These are phyloP conservation scores for Pseudoneurospora amorphoporcata DNA, from an alignment of 495 filamentous ascomycete genomes.

Conservation along the genomic window DNA sequence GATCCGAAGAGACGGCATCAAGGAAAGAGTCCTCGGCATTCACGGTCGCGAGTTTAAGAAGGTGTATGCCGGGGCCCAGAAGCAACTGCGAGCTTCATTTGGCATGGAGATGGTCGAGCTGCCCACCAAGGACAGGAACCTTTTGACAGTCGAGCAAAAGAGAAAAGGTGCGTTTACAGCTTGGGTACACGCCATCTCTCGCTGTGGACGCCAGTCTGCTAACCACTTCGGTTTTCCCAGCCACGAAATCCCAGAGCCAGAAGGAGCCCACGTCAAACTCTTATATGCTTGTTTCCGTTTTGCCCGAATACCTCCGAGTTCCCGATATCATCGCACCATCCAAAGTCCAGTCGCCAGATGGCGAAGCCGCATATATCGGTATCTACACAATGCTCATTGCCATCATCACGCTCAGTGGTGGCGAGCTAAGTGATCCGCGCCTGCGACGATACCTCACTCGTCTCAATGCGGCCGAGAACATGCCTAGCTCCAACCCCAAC, in stretches of 20 bases:
- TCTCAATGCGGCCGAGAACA: slow-evolving; percentile 64
- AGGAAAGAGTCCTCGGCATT: slow-evolving; percentile 52
- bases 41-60: slow-evolving; percentile 53
- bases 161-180: slow-evolving; percentile 28
- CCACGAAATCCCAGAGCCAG: slow-evolving; percentile 33
- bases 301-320: slow-evolving; percentile 55
- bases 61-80: slow-evolving; percentile 60
- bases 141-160: slow-evolving; percentile 66
- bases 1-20: slow-evolving; percentile 70
- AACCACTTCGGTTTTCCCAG: slow-evolving; percentile 15
- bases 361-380: slow-evolving; percentile 69
- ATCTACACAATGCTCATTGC: slow-evolving; percentile 72
- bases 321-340: slow-evolving; percentile 60
- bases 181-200: not conserved
- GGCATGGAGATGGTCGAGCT: slow-evolving; percentile 84
- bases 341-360: slow-evolving; percentile 46
- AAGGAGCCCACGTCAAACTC: slow-evolving; percentile 46
- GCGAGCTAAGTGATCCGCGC: slow-evolving; percentile 62
- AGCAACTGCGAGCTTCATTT: slow-evolving; percentile 52
- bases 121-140: slow-evolving; percentile 76
- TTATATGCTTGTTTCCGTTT: slow-evolving; percentile 63
- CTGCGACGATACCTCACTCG: slow-evolving; percentile 63
- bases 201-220: not conserved
- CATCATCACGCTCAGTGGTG: slow-evolving; percentile 58
- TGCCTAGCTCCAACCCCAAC: slow-evolving; percentile 27